Percentiles rank a stretch among this genome's conserved stretches.
Conservation (phyloP, 257 asterid genomes). For the Salvia splendens region DNA sequence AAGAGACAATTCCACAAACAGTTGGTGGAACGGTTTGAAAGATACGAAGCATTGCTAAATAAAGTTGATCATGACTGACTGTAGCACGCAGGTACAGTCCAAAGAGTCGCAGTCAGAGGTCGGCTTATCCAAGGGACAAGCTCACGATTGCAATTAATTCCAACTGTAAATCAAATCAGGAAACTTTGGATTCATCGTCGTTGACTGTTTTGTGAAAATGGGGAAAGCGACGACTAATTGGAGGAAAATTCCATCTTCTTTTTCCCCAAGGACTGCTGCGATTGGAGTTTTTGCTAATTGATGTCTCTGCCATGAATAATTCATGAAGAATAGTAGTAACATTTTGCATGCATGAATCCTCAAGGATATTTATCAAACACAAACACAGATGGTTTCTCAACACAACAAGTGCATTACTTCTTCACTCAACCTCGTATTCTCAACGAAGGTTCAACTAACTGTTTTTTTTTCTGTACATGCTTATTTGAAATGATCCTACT, state of each 20-base stretch:
- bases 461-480: too few relatives aligned
- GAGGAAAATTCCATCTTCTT: slow-evolving; percentile 2
- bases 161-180: slow-evolving; percentile 31
- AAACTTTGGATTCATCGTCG: slow-evolving; percentile 44
- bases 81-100: slow-evolving; percentile 30
- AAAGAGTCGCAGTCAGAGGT: slow-evolving; percentile 28
- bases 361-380: too few relatives aligned
- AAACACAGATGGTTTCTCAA: too few relatives aligned
- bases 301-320: too few relatives aligned
- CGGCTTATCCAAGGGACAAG: slow-evolving; percentile 25
- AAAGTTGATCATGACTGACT: slow-evolving; percentile 5
- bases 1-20: slow-evolving; percentile 32
- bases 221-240: not conserved
- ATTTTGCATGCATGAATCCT: too few relatives aligned
- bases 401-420: too few relatives aligned
- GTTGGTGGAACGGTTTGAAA: slow-evolving; percentile 20
- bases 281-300: too few relatives aligned
- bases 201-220: slow-evolving; percentile 19
- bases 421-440: too few relatives aligned
- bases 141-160: slow-evolving; percentile 18
- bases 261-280: not conserved
- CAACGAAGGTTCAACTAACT: too few relatives aligned
- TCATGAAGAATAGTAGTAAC: too few relatives aligned
- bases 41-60: slow-evolving; percentile 23
- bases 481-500: too few relatives aligned